A percentile compares a stretch with the other conserved stretches of the same genome.
phyloP scores from a whole-genome alignment of 2,329 filamentous ascomycete species.

The Paraconiothyrium brasiliense region DNA sequence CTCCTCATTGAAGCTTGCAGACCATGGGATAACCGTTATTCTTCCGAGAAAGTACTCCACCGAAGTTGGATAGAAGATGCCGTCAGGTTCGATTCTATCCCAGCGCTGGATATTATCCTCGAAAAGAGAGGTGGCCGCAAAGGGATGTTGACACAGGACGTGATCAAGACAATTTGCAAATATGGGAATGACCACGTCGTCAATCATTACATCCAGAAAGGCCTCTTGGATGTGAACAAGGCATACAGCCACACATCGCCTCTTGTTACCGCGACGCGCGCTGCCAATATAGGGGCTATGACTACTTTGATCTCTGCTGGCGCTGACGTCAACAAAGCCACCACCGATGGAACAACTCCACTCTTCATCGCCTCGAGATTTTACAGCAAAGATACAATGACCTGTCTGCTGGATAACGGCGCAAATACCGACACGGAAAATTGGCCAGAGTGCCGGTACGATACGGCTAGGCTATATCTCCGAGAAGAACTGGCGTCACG shows the following conservation, averaged over 20 bases:
- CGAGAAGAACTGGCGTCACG: background rate
- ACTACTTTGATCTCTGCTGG: conserved; percentile 4
- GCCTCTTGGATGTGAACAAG: conserved; percentile 4
- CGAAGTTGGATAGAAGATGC: background rate
- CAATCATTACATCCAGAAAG: background rate
- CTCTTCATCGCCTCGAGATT: background rate
- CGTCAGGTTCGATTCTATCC: background rate
- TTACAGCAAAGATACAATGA: background rate
- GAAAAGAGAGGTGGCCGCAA: background rate
- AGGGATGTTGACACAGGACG: background rate
- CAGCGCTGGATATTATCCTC: background rate
- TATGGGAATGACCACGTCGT: background rate
- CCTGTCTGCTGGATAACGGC: background rate
- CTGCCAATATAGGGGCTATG: background rate
- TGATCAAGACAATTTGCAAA: background rate
- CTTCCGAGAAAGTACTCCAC: background rate
- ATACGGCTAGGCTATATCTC: background rate
- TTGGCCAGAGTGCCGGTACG: background rate
- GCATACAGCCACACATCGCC: background rate
- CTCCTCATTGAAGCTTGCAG: background rate
- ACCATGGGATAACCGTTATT: background rate
- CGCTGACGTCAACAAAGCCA: conserved; percentile 10
- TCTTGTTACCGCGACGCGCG: conserved; percentile 1
- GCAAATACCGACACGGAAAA: background rate
- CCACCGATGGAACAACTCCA: background rate